phyloP scores from a whole-genome alignment of 257 asterid genomes.

The Pogostemon cablin region DNA sequence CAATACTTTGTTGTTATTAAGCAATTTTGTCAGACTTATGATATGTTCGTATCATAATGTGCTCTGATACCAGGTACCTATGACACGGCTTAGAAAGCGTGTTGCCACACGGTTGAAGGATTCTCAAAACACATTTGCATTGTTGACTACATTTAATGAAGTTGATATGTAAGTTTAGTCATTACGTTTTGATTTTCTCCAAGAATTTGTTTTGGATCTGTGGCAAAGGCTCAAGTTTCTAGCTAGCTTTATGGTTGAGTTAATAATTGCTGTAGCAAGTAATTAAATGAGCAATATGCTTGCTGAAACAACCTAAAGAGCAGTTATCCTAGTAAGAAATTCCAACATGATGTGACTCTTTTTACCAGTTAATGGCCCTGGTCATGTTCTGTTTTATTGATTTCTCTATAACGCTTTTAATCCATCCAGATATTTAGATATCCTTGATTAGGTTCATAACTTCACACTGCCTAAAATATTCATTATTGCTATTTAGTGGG shows the following conservation, averaged over 20 bases:
- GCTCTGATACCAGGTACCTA: slow-evolving; percentile 67
- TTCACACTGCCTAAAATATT: neutral
- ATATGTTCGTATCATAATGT: slow-evolving; percentile 22
- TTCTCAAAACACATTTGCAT: slow-evolving; percentile 96
- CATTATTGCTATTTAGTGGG: neutral
- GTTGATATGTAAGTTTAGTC: slow-evolving; percentile 83
- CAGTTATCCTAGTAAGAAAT: neutral
- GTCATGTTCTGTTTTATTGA: neutral
- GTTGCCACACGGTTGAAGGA: slow-evolving; percentile 95
- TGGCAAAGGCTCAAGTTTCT: slow-evolving; percentile 24
- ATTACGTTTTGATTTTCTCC: slow-evolving; percentile 22
- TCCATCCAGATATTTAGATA: neutral
- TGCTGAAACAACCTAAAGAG: neutral
- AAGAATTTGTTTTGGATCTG: neutral
- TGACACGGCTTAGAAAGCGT: slow-evolving; percentile 97
- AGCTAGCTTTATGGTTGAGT: slow-evolving; percentile 7
- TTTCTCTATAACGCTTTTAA: slow-evolving; percentile 17
- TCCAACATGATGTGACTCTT: neutral
- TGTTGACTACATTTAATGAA: slow-evolving; percentile 97
- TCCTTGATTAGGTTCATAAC: slow-evolving; percentile 15
- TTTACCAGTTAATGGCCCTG: neutral
- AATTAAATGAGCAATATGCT: neutral
- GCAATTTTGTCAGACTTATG: neutral
- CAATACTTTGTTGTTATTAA: neutral
- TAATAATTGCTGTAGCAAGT: slow-evolving; percentile 21